A percentile compares a stretch with the other conserved stretches of the same genome.
These are phyloP conservation scores for Erigeron canadensis DNA, from an alignment of 129 eudicot species.

Conservation along the genomic window DNA sequence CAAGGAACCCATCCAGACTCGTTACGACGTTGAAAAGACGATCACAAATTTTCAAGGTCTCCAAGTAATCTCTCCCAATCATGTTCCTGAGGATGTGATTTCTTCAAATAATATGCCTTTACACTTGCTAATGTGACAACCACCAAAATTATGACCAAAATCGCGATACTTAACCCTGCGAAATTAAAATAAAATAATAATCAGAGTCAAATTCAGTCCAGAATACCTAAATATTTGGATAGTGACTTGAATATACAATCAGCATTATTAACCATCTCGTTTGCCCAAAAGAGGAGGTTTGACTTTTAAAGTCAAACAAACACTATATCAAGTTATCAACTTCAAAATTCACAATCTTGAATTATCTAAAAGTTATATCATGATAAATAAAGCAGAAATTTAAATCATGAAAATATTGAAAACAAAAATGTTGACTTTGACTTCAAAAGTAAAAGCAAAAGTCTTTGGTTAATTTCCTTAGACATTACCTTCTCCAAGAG, in stretches of 20 bases:
- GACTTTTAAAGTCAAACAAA: conserved; percentile 16
- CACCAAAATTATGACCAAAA: conserved; percentile 26
- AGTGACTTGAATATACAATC: too few relatives aligned
- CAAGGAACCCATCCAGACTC: neutral
- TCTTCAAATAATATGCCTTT: conserved; percentile 28
- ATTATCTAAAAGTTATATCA: too few relatives aligned
- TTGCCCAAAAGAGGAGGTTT: neutral
- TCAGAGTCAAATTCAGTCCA: neutral
- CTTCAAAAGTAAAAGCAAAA: conserved; percentile 10
- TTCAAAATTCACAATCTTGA: neutral
- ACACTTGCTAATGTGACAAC: conserved; percentile 26
- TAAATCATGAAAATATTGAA: too few relatives aligned
- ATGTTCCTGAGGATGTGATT: conserved; percentile 21
- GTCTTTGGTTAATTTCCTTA: conserved; percentile 5
- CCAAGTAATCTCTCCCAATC: conserved; percentile 33
- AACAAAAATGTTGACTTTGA: conserved; percentile 21
- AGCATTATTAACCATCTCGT: neutral
- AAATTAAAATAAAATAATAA: neutral
- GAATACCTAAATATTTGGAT: neutral
- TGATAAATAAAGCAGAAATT: neutral
- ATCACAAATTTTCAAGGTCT: conserved; percentile 36
- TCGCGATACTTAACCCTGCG: conserved; percentile 35
- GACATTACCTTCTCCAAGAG: conserved; percentile 38
- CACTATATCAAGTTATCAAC: neutral
- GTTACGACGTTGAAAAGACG: neutral